Base-by-base conservation (phyloP, 2,329 filamentous ascomycete genomes). In the Clonostachys chloroleuca region DNA sequence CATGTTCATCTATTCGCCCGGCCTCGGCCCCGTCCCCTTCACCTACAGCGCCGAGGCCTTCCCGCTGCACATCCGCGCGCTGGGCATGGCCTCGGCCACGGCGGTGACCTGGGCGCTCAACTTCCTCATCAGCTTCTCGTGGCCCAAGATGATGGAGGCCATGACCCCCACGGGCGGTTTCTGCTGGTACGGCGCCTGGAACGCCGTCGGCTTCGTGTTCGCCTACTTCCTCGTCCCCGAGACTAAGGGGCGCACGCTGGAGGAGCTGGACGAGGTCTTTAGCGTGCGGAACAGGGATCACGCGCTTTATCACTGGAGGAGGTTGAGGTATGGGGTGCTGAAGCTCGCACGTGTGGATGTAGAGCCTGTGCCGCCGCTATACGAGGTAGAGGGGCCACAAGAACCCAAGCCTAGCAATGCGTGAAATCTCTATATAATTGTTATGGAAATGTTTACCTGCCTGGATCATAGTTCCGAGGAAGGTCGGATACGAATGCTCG, bases 161-260 rank as follows among this genome's bases (percentile, higher is more conserved):
- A 52, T 63, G n/a, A 59, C 57, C 12, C 54, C 51, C 7, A 60
- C 57, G 2, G 63, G 62, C 17, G 63, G 63, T 5, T 65, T 67
- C 46, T 56, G 61, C 47, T 64, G 62, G 16, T 65, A 62, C 43
- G 65, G 62, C 5, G 59, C 57, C 12, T 66, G 54, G 54, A 59
- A 59, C 49, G 33, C 57, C 7, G 42, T 59, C 30, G 57, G 54
- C 24, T 58, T 52, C 42, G 20, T 59, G 17, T 77, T 81, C 44
- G 73, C 82, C 37, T 83, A 74, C 64, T 78, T 81, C 57, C 76
- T 79, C 56, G 79, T 81, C 12, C 80, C 79, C 0, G 80, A 84
- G 60, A 84, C 81, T 0, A 83, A 81, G 57, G 69, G 77, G 0
- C 59, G 81, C 9, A 77, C 77, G 1, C 66, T 86, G 0, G 82